These are phyloP conservation scores for Lithocarpus polystachyus DNA, from an alignment of 306 rosid genomes.

Conservation along the genomic window DNA sequence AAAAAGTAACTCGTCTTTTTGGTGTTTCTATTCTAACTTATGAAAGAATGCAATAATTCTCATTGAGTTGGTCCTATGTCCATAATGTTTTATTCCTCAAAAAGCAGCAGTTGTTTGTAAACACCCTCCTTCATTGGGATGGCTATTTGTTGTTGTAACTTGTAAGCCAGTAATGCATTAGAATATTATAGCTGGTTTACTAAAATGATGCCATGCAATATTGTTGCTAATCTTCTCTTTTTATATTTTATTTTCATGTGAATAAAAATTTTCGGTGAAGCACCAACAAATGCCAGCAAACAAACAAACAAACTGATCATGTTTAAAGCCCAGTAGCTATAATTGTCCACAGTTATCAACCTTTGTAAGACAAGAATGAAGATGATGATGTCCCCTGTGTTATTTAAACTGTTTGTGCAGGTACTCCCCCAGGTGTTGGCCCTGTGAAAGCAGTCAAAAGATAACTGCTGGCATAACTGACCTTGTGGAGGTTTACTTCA, in stretches of 20 bases:
- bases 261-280: too few species aligned
- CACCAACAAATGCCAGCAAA: too few species aligned
- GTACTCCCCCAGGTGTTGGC: slow-evolving; percentile 94
- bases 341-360: background rate
- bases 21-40: background rate
- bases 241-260: too few species aligned
- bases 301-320: background rate
- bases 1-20: background rate
- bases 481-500: slow-evolving; percentile 63
- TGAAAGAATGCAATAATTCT: background rate
- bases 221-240: background rate
- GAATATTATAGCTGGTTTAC: background rate
- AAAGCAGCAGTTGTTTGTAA: too few species aligned
- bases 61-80: background rate
- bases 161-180: background rate
- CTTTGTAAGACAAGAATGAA: background rate
- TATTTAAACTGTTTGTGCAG: slow-evolving; percentile 43
- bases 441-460: slow-evolving; percentile 84
- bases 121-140: background rate
- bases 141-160: background rate
- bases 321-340: background rate
- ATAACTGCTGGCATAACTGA: slow-evolving; percentile 84
- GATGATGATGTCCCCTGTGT: background rate
- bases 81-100: too few species aligned
- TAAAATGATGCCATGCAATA: background rate